Conservation (phyloP, 2,329 filamentous ascomycete species). For the Cladosporium sp. region DNA sequence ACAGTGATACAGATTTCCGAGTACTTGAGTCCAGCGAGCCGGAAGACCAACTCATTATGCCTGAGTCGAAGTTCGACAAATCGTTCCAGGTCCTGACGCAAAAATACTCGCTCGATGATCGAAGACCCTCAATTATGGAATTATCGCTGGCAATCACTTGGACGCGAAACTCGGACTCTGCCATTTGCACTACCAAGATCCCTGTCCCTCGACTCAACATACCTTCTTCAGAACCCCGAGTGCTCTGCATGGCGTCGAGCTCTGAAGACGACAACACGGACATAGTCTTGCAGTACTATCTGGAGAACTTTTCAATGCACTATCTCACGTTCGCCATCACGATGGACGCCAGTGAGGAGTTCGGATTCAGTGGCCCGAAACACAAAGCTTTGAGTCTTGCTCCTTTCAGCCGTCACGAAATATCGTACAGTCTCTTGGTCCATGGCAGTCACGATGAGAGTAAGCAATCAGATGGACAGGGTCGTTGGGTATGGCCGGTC, state of each 20-base stretch:
- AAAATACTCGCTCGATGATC: slow-evolving; percentile 79
- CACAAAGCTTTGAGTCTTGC: slow-evolving; percentile 76
- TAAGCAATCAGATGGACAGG: slow-evolving; percentile 38
- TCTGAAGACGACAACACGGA: slow-evolving; percentile 23
- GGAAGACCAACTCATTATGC: slow-evolving; percentile 24
- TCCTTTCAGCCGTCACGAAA: slow-evolving; percentile 72
- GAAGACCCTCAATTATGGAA: slow-evolving; percentile 72
- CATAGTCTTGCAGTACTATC: slow-evolving; percentile 63
- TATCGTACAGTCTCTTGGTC: slow-evolving; percentile 75
- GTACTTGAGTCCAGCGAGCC: slow-evolving; percentile 27
- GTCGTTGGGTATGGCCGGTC: slow-evolving; percentile 70
- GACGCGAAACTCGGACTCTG: slow-evolving; percentile 57
- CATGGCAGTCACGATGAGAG: slow-evolving; percentile 39
- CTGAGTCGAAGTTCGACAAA: slow-evolving; percentile 23
- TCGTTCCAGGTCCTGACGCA: slow-evolving; percentile 62
- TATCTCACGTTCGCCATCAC: slow-evolving; percentile 89
- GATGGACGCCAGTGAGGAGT: slow-evolving; percentile 91
- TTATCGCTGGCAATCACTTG: slow-evolving; percentile 75
- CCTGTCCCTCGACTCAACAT: slow-evolving; percentile 78
- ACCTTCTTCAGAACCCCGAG: slow-evolving; percentile 81
- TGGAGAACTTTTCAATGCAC: slow-evolving; percentile 94
- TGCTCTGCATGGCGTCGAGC: slow-evolving; percentile 58
- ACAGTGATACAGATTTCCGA: slow-evolving; percentile 63
- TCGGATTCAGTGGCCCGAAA: slow-evolving; percentile 91
- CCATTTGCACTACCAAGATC: slow-evolving; percentile 62